phyloP scores from a whole-genome alignment of 768 basidiomycete genomes.

The Hortiboletus flavorubellus region DNA sequence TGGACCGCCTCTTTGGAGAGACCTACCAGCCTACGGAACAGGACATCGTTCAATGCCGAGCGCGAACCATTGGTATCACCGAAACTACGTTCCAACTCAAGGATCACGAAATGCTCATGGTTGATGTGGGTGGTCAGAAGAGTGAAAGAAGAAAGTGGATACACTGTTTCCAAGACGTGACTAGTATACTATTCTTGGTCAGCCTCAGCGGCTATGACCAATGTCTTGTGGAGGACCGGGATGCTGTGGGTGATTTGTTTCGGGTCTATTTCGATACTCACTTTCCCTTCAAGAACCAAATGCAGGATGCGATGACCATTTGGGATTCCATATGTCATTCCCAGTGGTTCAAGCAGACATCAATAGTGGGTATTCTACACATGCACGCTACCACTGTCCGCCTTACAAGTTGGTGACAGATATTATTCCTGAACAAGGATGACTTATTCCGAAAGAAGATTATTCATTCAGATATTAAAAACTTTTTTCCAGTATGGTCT shows the following conservation, averaged over 20 bases:
- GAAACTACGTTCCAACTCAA: conserved; percentile 80
- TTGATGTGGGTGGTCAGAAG: conserved; percentile 93
- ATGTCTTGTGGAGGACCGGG: conserved; percentile 88
- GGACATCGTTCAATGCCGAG: conserved; percentile 84
- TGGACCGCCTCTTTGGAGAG: conserved; percentile 78
- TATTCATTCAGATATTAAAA: conserved; percentile 75
- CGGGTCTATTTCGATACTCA: background rate
- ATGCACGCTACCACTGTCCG: background rate
- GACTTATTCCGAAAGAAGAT: conserved; percentile 91
- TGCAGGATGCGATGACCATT: conserved; percentile 98
- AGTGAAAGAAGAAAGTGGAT: conserved; percentile 93
- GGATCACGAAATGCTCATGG: conserved; percentile 86
- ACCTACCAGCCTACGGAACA: conserved; percentile 74
- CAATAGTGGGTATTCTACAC: conserved; percentile 58
- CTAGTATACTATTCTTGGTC: conserved; percentile 88
- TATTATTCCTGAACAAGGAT: conserved; percentile 93
- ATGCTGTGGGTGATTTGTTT: conserved; percentile 58
- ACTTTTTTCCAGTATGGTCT: conserved; percentile 74
- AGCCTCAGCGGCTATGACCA: conserved; percentile 93
- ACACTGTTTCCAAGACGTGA: conserved; percentile 93
- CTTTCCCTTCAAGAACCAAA: conserved; percentile 70
- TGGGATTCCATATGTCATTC: conserved; percentile 99
- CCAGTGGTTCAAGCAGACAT: conserved; percentile 94
- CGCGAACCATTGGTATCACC: conserved; percentile 88
- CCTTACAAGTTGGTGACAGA: conserved; percentile 42